A percentile compares a stretch with the other conserved stretches of the same genome.
Evolutionary conservation across 1,139 yeast genomes (phyloP).

Genomic region (Wickerhamiella pararugosa): DNA sequence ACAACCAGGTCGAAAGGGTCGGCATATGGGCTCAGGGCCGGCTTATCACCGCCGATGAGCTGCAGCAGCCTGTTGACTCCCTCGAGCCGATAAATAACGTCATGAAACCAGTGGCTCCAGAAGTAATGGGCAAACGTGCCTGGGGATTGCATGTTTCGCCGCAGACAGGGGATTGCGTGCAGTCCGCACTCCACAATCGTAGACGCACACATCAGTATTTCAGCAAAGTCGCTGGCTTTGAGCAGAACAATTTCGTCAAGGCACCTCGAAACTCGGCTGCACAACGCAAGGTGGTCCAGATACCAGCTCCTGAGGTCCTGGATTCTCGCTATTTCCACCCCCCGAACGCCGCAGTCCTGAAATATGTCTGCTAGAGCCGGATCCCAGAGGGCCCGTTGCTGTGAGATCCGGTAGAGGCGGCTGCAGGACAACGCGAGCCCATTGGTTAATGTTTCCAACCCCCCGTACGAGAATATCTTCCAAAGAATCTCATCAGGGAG

Average conservation of each 20-base stretch:
- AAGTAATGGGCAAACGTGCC: constrained; percentile 11
- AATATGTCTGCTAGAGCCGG: constrained; percentile 2
- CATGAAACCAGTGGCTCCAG: constrained; percentile 14
- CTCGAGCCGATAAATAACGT: constrained; percentile 10
- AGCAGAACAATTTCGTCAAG: too few relatives aligned
- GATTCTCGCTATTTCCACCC: neutral
- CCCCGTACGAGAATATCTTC: constrained; percentile 12
- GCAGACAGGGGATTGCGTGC: constrained; percentile 8
- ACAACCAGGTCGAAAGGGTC: too few relatives aligned
- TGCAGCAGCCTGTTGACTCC: constrained; percentile 4
- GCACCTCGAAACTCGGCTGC: constrained; percentile 7
- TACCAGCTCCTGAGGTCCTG: neutral
- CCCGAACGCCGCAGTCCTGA: neutral
- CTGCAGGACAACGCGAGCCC: constrained; percentile 14
- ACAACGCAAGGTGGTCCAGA: neutral
- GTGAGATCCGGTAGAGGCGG: constrained; percentile 12
- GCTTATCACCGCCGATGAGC: neutral
- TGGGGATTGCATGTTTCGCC: constrained; percentile 5
- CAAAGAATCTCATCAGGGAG: constrained; percentile 16
- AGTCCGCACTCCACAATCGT: constrained; percentile 7
- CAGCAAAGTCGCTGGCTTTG: neutral
- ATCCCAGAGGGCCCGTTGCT: constrained; percentile 15
- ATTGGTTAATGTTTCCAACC: constrained; percentile 11
- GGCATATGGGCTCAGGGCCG: too few relatives aligned
- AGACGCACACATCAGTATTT: constrained; percentile 9